Conservation (phyloP, 2,329 filamentous ascomycete species). For the Magnaporthiopsis poae region DNA sequence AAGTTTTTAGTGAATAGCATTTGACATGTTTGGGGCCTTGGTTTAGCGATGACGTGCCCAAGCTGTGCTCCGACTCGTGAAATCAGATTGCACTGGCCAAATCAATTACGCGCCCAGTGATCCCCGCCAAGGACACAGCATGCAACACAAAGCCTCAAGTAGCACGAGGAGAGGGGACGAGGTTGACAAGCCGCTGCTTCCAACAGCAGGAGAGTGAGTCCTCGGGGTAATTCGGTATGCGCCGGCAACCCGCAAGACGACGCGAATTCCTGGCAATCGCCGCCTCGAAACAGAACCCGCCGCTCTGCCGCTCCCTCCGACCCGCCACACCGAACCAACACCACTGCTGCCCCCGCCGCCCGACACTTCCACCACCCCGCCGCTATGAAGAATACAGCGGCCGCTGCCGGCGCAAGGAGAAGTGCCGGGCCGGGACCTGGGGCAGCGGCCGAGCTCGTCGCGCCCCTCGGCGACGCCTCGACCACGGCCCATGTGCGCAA, state of each 20-base stretch:
- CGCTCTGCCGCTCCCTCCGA: not conserved
- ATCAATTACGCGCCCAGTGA: not conserved
- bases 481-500: slow-evolving; percentile 71
- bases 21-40: no score
- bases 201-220: no score
- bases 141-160: not conserved
- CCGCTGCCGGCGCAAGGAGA: slow-evolving; percentile 9
- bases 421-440: slow-evolving; percentile 11
- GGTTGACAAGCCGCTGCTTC: not conserved
- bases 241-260: slow-evolving; percentile 26
- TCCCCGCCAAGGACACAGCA: no score
- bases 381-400: slow-evolving; percentile 12
- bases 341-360: slow-evolving; percentile 9
- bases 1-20: no score
- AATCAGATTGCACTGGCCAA: not conserved
- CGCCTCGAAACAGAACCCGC: slow-evolving; percentile 10
- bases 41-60: no score
- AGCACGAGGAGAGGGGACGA: not conserved
- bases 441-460: slow-evolving; percentile 14
- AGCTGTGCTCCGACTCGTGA: no score
- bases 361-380: slow-evolving; percentile 11
- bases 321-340: slow-evolving; percentile 9
- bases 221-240: slow-evolving; percentile 27
- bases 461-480: slow-evolving; percentile 56
- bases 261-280: slow-evolving; percentile 33